Conservation (phyloP, 257 asterid genomes). For the Jasminum sambac region DNA sequence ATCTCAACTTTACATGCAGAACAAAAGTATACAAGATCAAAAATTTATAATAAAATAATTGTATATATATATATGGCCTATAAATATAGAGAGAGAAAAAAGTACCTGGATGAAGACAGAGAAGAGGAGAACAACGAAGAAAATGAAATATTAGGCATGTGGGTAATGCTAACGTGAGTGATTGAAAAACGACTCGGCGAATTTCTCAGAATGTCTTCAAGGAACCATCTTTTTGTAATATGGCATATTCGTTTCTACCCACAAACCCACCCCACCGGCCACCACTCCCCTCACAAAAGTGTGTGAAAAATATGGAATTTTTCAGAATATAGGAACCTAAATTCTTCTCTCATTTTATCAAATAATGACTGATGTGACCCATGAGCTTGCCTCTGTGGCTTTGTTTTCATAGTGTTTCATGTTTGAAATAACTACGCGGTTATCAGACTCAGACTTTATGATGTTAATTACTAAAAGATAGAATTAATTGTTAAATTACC, state of each 20-base stretch:
- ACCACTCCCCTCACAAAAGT: no score
- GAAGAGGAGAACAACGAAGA: background rate
- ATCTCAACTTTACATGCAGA: slow-evolving; percentile 16
- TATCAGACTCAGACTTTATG: no score
- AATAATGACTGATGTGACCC: no score
- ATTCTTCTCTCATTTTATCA: no score
- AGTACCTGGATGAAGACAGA: slow-evolving; percentile 24
- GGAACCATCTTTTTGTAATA: background rate
- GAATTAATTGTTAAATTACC: no score
- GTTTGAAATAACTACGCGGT: no score
- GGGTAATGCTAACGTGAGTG: slow-evolving; percentile 18
- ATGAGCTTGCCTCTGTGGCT: no score
- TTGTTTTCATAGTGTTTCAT: no score
- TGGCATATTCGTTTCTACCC: slow-evolving; percentile 1
- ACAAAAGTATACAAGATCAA: slow-evolving; percentile 9
- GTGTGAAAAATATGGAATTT: no score
- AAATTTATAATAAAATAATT: background rate
- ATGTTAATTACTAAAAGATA: no score
- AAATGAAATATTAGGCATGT: slow-evolving; percentile 13
- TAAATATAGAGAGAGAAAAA: background rate
- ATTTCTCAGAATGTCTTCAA: slow-evolving; percentile 21
- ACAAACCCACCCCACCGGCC: background rate
- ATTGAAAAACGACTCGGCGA: slow-evolving; percentile 4
- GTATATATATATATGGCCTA: no score
- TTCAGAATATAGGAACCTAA: no score